Evolutionary conservation across 2,329 filamentous ascomycete genomes (phyloP).

Genomic region (Penicillium sp.): DNA sequence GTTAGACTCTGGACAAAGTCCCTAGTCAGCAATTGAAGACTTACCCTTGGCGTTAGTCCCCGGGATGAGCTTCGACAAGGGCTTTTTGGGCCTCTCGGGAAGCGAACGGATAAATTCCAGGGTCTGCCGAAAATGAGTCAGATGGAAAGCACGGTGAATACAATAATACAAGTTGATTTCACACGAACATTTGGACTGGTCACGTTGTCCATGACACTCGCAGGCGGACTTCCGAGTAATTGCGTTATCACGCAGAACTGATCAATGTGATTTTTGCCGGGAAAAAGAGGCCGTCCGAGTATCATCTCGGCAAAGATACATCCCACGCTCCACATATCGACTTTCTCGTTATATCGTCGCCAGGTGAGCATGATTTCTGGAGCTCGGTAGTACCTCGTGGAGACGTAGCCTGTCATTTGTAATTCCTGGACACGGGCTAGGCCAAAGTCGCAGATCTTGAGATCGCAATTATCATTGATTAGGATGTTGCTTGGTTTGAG

Average conservation of each 20-base stretch:
- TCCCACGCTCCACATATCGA: constrained; percentile 98
- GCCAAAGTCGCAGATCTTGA: constrained; percentile 99
- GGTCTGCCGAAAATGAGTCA: constrained; percentile 57
- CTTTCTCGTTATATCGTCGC: constrained; percentile 99
- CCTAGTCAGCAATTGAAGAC: constrained; percentile 24
- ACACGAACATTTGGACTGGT: constrained; percentile 89
- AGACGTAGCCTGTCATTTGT: constrained; percentile 99
- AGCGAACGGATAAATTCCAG: constrained; percentile 94
- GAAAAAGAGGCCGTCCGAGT: constrained; percentile 94
- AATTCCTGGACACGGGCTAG: constrained; percentile 95
- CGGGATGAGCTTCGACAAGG: constrained; percentile 83
- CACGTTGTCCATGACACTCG: constrained; percentile 97
- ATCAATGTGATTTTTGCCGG: constrained; percentile 98
- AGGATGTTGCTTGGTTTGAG: constrained; percentile 98
- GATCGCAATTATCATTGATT: constrained; percentile 98
- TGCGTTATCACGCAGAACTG: constrained; percentile 99
- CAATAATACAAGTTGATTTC: background rate
- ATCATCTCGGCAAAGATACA: constrained; percentile 99
- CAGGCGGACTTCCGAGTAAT: constrained; percentile 87
- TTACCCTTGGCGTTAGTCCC: constrained; percentile 81
- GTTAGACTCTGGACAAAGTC: constrained; percentile 7
- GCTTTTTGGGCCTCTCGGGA: constrained; percentile 86
- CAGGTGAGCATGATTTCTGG: constrained; percentile 99
- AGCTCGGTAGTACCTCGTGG: constrained; percentile 95
- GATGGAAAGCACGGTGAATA: background rate